Evolutionary conservation across 441 rosid genomes (phyloP), one percentile per base, ranked within the genome.

Genomic region (Pelargonium fulgidum): DNA sequence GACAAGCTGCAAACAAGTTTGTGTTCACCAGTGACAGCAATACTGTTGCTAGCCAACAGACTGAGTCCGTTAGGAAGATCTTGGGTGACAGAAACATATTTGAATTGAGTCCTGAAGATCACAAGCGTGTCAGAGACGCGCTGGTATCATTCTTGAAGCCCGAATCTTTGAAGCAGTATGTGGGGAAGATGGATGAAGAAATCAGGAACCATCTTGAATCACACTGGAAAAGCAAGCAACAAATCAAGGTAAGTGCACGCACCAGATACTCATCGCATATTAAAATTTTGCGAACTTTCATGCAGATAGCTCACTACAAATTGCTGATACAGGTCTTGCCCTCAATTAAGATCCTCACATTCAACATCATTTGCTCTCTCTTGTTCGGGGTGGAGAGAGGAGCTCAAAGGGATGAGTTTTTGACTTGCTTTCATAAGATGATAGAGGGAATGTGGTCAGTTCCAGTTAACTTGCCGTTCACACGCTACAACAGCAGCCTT

Each of bases 391-490:
- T 79, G 9, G 84, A 81, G 70, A 62, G 80, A 48, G 86, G 83
- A 56, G 0, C 65, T 0, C 48, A 70, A 61, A 83, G 90, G 70
- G 84, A 82, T 0, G 33, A 59, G 20, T 70, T 85, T 2, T 68
- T 73, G 65, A 16, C 44, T 6, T 48, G 64, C 66, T 84, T 84
- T 56, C 75, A 74, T 16, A 33, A 52, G 26, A 84, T 85, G 80
- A 68, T 83, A 17, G 54, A 62, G 65, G 92, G 90, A 65, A 69
- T 82, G 75, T 87, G 88, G 88, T 74, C 87, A 0, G 65, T 83
- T 47, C 90, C 88, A 6, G 3, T 84, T 6, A 79, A 82, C 70
- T 59, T 87, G 70, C 90, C 86, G 0, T 84, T 81, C 84, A 84
- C 84, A 9, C 70, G 80, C 67, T 87, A 71, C 71, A 81, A 62